phyloP scores from a whole-genome alignment of 2,329 filamentous ascomycete species.

The Colletotrichum simmondsii region DNA sequence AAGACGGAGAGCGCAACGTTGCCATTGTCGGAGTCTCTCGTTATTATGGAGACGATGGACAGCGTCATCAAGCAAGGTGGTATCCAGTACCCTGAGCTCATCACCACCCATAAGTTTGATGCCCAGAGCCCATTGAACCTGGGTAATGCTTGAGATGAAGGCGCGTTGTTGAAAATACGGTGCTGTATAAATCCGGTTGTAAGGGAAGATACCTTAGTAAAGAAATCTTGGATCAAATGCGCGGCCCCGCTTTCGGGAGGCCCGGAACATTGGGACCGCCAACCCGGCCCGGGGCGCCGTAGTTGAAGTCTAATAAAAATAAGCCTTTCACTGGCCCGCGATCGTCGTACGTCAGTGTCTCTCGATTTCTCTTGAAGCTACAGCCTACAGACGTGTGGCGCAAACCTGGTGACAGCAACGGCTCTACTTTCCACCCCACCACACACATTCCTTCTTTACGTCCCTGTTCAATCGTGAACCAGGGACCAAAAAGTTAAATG shows the following conservation, averaged over 20 bases:
- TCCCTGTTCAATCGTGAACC: not conserved
- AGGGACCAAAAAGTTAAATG: not conserved
- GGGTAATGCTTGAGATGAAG: constrained; percentile 47
- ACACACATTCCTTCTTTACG: not conserved
- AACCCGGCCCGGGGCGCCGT: not conserved
- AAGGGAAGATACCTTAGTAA: not conserved
- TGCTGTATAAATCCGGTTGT: not conserved
- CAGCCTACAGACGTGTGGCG: not conserved
- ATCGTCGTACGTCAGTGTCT: not conserved
- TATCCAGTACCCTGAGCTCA: constrained; percentile 64
- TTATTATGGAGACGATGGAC: constrained; percentile 83
- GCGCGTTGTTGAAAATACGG: not conserved
- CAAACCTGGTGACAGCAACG: not conserved
- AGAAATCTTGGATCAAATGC: not conserved
- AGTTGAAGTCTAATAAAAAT: not conserved
- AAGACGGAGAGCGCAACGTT: constrained; percentile 78
- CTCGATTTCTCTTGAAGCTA: not conserved
- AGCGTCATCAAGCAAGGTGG: constrained; percentile 63
- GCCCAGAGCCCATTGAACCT: constrained; percentile 70
- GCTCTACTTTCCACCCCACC: constrained; percentile 12
- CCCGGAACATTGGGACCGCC: not conserved
- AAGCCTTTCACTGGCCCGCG: constrained; percentile 9
- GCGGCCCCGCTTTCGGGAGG: not conserved
- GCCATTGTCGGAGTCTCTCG: constrained; percentile 80
- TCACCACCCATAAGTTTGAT: constrained; percentile 68